A percentile compares a stretch with the other conserved stretches of the same genome.
Evolutionary conservation across 176 grass and related monocot genomes (phyloP).

Genomic region (Avena insularis): DNA sequence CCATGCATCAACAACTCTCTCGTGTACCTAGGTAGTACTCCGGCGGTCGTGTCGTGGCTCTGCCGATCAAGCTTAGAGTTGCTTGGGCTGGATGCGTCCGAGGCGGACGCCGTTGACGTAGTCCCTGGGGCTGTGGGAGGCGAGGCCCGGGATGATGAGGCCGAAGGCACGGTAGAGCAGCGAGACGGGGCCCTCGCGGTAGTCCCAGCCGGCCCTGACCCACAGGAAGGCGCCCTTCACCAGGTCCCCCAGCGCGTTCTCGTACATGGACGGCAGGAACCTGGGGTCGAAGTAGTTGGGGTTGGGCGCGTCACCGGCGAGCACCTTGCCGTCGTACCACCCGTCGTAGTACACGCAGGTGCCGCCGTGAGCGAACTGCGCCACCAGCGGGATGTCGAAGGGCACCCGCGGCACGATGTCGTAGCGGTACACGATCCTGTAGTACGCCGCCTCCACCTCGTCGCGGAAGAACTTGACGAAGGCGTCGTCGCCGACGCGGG

Average conservation of each 20-base stretch:
- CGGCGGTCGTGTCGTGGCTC: neutral
- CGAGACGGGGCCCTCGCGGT: conserved; percentile 56
- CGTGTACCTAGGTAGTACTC: neutral
- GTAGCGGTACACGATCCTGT: conserved; percentile 78
- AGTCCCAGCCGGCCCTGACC: conserved; percentile 55
- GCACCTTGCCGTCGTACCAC: conserved; percentile 58
- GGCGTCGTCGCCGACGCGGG: conserved; percentile 62
- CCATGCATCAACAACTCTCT: neutral
- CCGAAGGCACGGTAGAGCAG: conserved; percentile 57
- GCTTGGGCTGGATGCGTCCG: conserved; percentile 18
- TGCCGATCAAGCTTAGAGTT: neutral
- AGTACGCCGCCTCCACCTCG: conserved; percentile 15
- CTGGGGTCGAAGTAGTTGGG: conserved; percentile 67
- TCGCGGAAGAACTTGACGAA: conserved; percentile 43
- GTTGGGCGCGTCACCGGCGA: conserved; percentile 60
- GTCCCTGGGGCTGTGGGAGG: conserved; percentile 73
- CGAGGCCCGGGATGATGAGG: conserved; percentile 54
- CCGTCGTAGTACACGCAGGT: conserved; percentile 71
- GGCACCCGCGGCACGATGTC: conserved; percentile 77
- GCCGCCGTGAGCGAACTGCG: conserved; percentile 57
- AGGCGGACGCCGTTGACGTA: conserved; percentile 74
- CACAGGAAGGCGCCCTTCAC: conserved; percentile 59
- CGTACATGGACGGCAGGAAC: conserved; percentile 55
- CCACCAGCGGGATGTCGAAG: conserved; percentile 52
- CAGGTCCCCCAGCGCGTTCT: conserved; percentile 56